phyloP scores from a whole-genome alignment of 768 basidiomycete species.

The Trametes coccinea region DNA sequence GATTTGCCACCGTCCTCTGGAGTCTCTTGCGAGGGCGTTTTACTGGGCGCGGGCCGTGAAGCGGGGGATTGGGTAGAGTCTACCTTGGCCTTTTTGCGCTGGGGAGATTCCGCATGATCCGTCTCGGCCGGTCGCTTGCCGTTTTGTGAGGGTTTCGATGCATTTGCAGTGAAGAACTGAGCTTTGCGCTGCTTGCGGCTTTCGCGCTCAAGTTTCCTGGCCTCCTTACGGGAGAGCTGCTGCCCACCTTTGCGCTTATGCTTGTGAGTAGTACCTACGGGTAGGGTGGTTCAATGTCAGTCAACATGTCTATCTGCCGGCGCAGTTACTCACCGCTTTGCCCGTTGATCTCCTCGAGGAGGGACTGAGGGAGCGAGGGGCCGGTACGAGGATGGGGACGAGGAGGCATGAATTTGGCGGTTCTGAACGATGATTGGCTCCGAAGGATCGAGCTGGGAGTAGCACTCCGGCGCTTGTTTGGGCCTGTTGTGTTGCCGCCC shows the following conservation, averaged over 20 bases:
- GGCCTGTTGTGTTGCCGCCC: background rate
- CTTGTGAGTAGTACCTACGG: slow-evolving; percentile 13
- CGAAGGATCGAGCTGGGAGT: background rate
- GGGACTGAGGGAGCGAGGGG: slow-evolving; percentile 30
- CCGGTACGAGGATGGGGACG: slow-evolving; percentile 18
- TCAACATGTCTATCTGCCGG: background rate
- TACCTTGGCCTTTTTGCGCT: slow-evolving; percentile 50
- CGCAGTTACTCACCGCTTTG: slow-evolving; percentile 9
- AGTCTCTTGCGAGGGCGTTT: background rate
- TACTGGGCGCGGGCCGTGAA: background rate
- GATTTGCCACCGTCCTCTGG: background rate
- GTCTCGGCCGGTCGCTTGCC: slow-evolving; percentile 44
- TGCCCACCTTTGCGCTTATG: slow-evolving; percentile 21
- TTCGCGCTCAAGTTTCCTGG: slow-evolving; percentile 61
- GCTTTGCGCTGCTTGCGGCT: slow-evolving; percentile 65
- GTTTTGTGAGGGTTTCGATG: background rate
- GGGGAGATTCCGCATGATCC: slow-evolving; percentile 48
- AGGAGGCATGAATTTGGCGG: slow-evolving; percentile 26
- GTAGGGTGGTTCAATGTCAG: background rate
- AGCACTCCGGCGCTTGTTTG: slow-evolving; percentile 8
- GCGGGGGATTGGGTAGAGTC: slow-evolving; percentile 13
- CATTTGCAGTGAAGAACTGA: slow-evolving; percentile 47
- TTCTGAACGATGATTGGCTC: slow-evolving; percentile 7
- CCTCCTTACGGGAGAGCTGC: slow-evolving; percentile 54
- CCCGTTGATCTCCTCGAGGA: slow-evolving; percentile 30